Base-by-base conservation (phyloP, 2,329 filamentous ascomycete species). In the Hymenoscyphus infarciens region DNA sequence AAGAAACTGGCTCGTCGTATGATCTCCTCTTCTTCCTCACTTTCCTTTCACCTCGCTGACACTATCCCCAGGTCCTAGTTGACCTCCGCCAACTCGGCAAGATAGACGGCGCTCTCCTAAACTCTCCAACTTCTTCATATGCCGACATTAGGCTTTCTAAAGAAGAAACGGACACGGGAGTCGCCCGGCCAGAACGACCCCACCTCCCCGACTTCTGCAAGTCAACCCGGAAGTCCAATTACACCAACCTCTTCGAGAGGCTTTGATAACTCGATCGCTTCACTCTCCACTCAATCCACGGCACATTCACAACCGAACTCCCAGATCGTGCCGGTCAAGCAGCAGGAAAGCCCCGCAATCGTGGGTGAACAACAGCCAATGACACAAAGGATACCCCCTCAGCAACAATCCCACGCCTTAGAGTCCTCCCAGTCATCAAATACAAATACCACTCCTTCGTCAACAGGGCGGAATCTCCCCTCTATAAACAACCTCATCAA, bases 151-250 rank as follows among this genome's bases (percentile, higher is more conserved):
- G 92, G 92, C 78, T 92, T 97, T 76, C 87, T 98, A 76, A 97
- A 97, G 86, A 98, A 97, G 86, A 97, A 96, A 85, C 89, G 92
- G 86, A 96, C 92, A 80, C 96, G 92, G 86, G 92, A 97, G 82
- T 90, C 87, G 74, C 81, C 80, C 74, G 83, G 82, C 75, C 90
- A 87, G 71, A 82, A 80, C 74, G 83, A 87, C 76, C 77, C 83
- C 75, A 85, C 87, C 75, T 82, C 85, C 75, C 87, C 91, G 76
- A 83, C 83, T 71, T 86, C 87, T 74, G 82, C 87, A 73, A 82
- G 82, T 74, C 83, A 89, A 75, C 82, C 85, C 70, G 83, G 82
- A 68, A 87, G 85, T 73, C 83, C 85, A 64, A 79, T 86, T 71
- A 87, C 86, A 64, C 82, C 85, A 64, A 82, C 82, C 66, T 80